These are phyloP conservation scores for Wallacemonas sp. DNA, from an alignment of 208 protist genomes.

Conservation along the genomic window DNA sequence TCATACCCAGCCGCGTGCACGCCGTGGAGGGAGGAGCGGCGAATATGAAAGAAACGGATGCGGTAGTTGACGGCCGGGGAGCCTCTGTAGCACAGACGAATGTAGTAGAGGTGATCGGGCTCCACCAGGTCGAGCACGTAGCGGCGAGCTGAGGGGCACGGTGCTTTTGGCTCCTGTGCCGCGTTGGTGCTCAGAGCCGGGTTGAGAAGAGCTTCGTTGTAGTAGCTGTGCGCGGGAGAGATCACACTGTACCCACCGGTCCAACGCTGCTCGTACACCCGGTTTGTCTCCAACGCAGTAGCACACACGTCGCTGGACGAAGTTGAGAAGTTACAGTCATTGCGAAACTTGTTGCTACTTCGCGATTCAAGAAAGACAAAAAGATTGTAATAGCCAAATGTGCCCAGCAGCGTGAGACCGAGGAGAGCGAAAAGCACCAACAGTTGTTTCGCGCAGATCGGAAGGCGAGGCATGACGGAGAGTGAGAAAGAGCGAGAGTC, in stretches of 20 bases:
- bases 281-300: neutral
- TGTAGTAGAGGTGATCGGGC: conserved; percentile 26
- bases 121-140: conserved; percentile 30
- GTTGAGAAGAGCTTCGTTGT: neutral
- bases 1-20: neutral
- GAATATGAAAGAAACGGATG: conserved; percentile 33
- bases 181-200: neutral
- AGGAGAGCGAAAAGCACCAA: too few species aligned
- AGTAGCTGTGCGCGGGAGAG: neutral
- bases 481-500: too few species aligned
- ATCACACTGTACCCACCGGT: conserved; percentile 5
- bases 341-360: too few species aligned
- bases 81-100: conserved; percentile 42
- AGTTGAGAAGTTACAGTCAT: conserved; percentile 12
- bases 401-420: too few species aligned
- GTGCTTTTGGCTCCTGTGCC: neutral
- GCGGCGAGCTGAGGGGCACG: conserved; percentile 20
- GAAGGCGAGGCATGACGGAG: too few species aligned
- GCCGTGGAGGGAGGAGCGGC: neutral
- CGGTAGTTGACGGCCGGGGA: conserved; percentile 43
- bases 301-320: conserved; percentile 5
- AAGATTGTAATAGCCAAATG: too few species aligned
- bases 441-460: too few species aligned
- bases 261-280: neutral
- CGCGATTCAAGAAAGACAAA: too few species aligned